A percentile compares a stretch with the other conserved stretches of the same genome.
Evolutionary conservation across 1,284 basidiomycete genomes (phyloP).

Genomic region (Fomes fomentarius): DNA sequence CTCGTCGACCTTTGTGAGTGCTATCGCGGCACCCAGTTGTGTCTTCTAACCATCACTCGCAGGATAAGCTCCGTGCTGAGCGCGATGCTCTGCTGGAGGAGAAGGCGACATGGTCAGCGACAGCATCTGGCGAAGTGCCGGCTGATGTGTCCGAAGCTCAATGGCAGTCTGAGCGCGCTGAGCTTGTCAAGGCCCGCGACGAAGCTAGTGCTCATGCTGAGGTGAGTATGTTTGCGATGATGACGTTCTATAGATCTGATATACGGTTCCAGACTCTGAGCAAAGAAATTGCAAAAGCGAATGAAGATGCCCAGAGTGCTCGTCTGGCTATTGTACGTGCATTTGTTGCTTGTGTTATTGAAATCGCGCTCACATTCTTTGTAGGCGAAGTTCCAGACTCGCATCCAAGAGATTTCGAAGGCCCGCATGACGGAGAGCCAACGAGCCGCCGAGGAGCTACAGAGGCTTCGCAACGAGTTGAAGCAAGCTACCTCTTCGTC

Average conservation of each 20-base stretch:
- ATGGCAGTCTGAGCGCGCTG: conserved; percentile 63
- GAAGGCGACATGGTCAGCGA: conserved; percentile 51
- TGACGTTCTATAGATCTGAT: not conserved
- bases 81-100: conserved; percentile 63
- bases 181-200: conserved; percentile 60
- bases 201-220: conserved; percentile 58
- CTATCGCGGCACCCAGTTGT: not conserved
- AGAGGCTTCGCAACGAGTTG: conserved; percentile 53
- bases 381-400: conserved; percentile 50
- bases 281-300: conserved; percentile 50
- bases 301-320: conserved; percentile 48
- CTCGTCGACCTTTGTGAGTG: conserved; percentile 45
- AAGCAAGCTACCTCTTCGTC: conserved; percentile 35
- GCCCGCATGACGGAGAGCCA: conserved; percentile 42
- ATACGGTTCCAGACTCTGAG: conserved; percentile 40
- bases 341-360: not conserved
- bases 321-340: conserved; percentile 39
- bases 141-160: conserved; percentile 35
- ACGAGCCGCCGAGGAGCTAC: conserved; percentile 54
- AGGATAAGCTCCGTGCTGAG: conserved; percentile 63
- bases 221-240: conserved; percentile 37
- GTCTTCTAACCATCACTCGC: not conserved
- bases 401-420: conserved; percentile 41
- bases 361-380: not conserved
- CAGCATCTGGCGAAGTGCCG: conserved; percentile 27